phyloP scores from a whole-genome alignment of 2,329 filamentous ascomycete species.

The Cadophora luteo-olivacea region DNA sequence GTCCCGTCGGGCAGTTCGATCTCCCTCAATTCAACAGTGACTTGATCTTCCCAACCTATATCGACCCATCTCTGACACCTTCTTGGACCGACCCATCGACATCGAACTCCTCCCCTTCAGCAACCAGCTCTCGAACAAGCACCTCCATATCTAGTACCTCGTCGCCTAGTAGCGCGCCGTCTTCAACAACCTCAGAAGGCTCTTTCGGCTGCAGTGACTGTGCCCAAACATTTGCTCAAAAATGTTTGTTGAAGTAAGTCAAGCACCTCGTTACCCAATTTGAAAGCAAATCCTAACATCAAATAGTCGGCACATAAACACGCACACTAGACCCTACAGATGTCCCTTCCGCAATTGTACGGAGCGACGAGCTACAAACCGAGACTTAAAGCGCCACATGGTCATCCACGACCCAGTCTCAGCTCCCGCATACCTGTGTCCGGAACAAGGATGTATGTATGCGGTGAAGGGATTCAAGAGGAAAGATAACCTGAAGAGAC shows the following conservation, averaged over 20 bases:
- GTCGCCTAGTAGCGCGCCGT: background rate
- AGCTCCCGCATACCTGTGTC: constrained; percentile 7
- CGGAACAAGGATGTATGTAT: background rate
- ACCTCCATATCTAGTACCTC: background rate
- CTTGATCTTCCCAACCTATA: background rate
- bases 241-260: constrained; percentile 15
- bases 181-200: background rate
- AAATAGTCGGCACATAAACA: constrained; percentile 15
- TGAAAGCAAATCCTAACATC: background rate
- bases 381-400: constrained; percentile 12
- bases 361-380: constrained; percentile 4
- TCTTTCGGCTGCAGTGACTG: background rate
- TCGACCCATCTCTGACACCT: background rate
- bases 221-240: constrained; percentile 8
- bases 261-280: no score
- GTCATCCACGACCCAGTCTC: constrained; percentile 4
- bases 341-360: constrained; percentile 5
- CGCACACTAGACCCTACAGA: constrained; percentile 6
- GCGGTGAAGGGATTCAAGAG: constrained; percentile 5
- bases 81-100: constrained; percentile 3
- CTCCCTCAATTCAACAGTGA: background rate
- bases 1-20: background rate
- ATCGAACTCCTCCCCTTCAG: constrained; percentile 7
- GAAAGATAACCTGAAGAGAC: constrained; percentile 14
- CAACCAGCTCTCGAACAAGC: background rate